Percentiles rank a stretch among this genome's conserved stretches.
Evolutionary conservation across 495 filamentous ascomycete species (phyloP).

Genomic region (Emericellopsis terricola): DNA sequence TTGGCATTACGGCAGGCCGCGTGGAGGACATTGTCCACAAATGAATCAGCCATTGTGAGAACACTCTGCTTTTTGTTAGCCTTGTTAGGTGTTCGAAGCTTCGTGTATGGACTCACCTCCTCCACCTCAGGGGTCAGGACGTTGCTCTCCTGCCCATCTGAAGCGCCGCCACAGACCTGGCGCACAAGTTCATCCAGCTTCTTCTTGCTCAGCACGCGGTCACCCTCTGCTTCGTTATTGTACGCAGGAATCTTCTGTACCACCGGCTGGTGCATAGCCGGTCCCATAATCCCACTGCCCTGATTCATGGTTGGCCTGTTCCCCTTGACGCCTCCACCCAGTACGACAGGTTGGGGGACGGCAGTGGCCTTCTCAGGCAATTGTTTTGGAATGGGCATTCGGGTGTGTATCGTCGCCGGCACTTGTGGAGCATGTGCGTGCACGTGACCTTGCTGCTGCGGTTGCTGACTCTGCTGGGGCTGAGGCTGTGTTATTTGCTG

Average conservation of each 20-base stretch:
- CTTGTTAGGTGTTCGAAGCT: not conserved
- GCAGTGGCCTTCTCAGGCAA: constrained; percentile 43
- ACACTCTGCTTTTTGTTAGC: constrained; percentile 39
- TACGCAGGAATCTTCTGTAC: constrained; percentile 63
- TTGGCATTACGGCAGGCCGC: constrained; percentile 83
- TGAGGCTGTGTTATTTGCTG: not conserved
- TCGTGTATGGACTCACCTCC: constrained; percentile 59
- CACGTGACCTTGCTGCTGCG: constrained; percentile 30
- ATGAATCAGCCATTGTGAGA: constrained; percentile 80
- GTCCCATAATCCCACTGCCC: constrained; percentile 51
- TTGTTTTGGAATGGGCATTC: constrained; percentile 63
- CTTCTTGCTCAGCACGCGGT: constrained; percentile 81
- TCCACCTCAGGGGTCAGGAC: constrained; percentile 77
- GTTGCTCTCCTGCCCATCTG: constrained; percentile 48
- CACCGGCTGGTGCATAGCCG: constrained; percentile 72
- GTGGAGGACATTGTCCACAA: constrained; percentile 78
- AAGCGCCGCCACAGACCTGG: constrained; percentile 70
- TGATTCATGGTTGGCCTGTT: constrained; percentile 63
- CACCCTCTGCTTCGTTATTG: constrained; percentile 75
- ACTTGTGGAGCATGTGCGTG: constrained; percentile 33
- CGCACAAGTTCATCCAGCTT: constrained; percentile 90
- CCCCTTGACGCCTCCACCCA: constrained; percentile 33
- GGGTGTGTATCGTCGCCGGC: constrained; percentile 23
- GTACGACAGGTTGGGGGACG: constrained; percentile 46
- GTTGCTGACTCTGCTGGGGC: not conserved